Base-by-base conservation (phyloP, 2,329 filamentous ascomycete genomes). In the Microdochium bolleyi region DNA sequence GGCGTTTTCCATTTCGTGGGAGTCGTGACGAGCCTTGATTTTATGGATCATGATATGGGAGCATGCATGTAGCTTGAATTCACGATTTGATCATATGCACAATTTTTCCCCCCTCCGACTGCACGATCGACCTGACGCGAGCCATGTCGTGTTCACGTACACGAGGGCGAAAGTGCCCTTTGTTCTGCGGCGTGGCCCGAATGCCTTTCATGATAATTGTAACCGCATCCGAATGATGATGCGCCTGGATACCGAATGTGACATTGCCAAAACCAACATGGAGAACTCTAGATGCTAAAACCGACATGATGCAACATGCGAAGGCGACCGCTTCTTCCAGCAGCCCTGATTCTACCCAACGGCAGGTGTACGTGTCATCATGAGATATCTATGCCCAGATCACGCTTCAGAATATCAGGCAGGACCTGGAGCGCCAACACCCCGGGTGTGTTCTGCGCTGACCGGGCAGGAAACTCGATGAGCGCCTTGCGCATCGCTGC, bases 401-500 rank as follows among this genome's bases (percentile, higher is more conserved):
- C 74, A 38, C 68, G 68, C 55, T 71, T 72, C n/a, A 84, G 65
- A 13, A 80, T 68, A 54, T 80, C 74, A 2, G 74, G 79, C 48
- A 84, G 62, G 0, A 82, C 78, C 52, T 71, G 66, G 48, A 85
- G 63, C 4, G 78, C 77, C 38, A 72, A 72, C 2, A 77, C 77
- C 1, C 76, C 79, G 1, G 73, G 67, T 1, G 74, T 75, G 51
- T 75, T 73, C 21, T 71, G 66, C 2, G 72, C 68, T 1, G 76
- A 11, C 53, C 72, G 76, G 24, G 71, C 71, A 1, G 89, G 90
- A 49, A 94, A 85, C 13, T 89, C 85, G n/a, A 94, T 68, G 24
- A 92, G 72, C 0, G 88, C 88, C 51, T 81, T 74, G 37, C 83
- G 76, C 58, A 96, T 67, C 1, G 89, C 83, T 0, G 81, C 86